phyloP scores from a whole-genome alignment of 352 stramenopile species.

The Globisporangium nodosum region DNA sequence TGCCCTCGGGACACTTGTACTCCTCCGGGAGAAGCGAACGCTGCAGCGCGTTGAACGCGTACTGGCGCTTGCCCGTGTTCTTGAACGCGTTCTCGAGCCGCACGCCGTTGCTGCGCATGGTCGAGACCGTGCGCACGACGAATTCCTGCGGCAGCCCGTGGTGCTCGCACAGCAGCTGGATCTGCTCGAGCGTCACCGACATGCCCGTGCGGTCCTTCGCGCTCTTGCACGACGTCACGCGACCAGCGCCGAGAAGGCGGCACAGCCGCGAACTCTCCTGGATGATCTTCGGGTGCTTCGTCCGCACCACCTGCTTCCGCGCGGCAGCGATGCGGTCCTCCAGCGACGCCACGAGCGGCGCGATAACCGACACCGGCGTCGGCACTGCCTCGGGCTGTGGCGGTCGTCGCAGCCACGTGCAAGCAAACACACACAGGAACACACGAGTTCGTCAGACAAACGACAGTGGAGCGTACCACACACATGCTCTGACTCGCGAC shows the following conservation, averaged over 20 bases:
- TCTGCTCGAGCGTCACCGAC: constrained; percentile 93
- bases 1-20: constrained; percentile 78
- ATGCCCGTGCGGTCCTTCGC: constrained; percentile 96
- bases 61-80: constrained; percentile 73
- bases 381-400: constrained; percentile 35
- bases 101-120: constrained; percentile 72
- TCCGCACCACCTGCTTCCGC: constrained; percentile 67
- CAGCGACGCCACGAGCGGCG: constrained; percentile 37
- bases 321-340: constrained; percentile 46
- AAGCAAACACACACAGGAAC: neutral
- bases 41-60: constrained; percentile 72
- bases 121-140: constrained; percentile 57
- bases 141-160: constrained; percentile 55
- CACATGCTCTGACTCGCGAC: neutral
- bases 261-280: constrained; percentile 59
- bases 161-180: constrained; percentile 51
- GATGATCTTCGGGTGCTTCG: constrained; percentile 76
- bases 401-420: neutral
- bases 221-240: constrained; percentile 93
- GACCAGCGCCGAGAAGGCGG: constrained; percentile 83
- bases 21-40: constrained; percentile 70
- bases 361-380: constrained; percentile 35
- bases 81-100: constrained; percentile 69
- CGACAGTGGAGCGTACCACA: no score
- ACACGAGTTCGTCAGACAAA: neutral